Evolutionary conservation across 192 early-diverging fungal species (phyloP).

Genomic region (Cetraspora pellucida): DNA sequence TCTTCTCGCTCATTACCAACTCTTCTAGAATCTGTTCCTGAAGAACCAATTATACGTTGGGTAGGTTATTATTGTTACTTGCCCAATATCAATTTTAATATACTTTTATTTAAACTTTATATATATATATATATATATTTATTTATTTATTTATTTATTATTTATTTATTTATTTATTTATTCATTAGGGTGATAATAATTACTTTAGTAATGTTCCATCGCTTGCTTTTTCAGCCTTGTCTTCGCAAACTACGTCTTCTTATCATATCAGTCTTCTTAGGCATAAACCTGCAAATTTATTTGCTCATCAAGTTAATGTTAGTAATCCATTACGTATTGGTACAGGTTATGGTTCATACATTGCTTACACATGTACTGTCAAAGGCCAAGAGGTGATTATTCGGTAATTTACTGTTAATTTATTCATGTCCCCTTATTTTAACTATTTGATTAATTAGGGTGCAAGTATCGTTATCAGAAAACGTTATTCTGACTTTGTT

Average conservation of each 20-base stretch:
- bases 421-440: not conserved
- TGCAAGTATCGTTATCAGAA: constrained; percentile 39
- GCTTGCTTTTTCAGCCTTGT: not conserved
- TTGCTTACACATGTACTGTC: constrained; percentile 49
- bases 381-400: constrained; percentile 40
- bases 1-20: not conserved
- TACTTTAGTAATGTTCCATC: not conserved
- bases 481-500: constrained; percentile 52
- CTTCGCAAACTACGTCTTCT: not conserved
- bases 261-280: constrained; percentile 20
- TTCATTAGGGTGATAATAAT: constrained; percentile 12
- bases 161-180: constrained; percentile 9
- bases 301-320: constrained; percentile 44
- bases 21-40: not conserved
- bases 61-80: not conserved
- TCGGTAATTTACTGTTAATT: not conserved
- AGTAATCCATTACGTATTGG: constrained; percentile 47
- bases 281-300: constrained; percentile 24
- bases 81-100: too few relatives aligned
- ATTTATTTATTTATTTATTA: not conserved
- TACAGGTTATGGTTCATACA: constrained; percentile 48
- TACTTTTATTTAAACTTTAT: too few relatives aligned
- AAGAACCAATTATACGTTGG: constrained; percentile 6
- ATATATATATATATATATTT: too few relatives aligned
- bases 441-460: constrained; percentile 31